Evolutionary conservation across 2,329 filamentous ascomycete species (phyloP), one percentile per base, ranked within the genome.

Genomic region (Calonectria hongkongensis): DNA sequence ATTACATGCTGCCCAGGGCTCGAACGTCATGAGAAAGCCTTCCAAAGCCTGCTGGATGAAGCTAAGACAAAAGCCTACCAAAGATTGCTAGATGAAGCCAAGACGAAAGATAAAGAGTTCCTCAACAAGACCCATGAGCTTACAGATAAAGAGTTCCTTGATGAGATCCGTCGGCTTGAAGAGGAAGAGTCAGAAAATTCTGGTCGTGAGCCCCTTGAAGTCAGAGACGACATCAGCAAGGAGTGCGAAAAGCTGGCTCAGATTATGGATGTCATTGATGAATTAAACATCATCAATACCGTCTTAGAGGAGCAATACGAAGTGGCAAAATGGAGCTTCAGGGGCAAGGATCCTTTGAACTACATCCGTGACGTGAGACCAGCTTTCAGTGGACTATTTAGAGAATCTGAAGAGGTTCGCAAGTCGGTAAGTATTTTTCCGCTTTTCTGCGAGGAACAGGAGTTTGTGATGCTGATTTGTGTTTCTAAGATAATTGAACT

Each of bases 221-320:
- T 63, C 16, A 30, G 41, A 21, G 58, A 63, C n/a, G 58, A 63
- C 41, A 63, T 63, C 12, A 47, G 58, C 58, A 30, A 39, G 21
- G 58, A 63, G 18, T 43, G 25, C 41, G 41, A 47, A 27, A 47
- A 63, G 16, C 16, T 63, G 9, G 58, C 58, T 0, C 41, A 63
- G 15, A 63, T 63, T 27, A 63, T 63, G 41, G 58, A 63, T 7
- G 39, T 63, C 16, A 63, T 63, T 47, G 58, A 63, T 25, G 58
- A 63, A 8, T 63, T 63, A 27, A 63, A 47, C 25, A 63, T 63
- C 12, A 47, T 63, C 27, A 63, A 63, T 25, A 63, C 58, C 2
- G 58, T 63, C 25, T 16, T 63, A 12, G 41, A 63, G 12, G 58
- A 63, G n/a, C 58, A 63, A 18, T 47, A 47, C 16, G 58, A 63